These are phyloP conservation scores for Boletus subparvulus DNA, from an alignment of 768 basidiomycete species.

Conservation along the genomic window DNA sequence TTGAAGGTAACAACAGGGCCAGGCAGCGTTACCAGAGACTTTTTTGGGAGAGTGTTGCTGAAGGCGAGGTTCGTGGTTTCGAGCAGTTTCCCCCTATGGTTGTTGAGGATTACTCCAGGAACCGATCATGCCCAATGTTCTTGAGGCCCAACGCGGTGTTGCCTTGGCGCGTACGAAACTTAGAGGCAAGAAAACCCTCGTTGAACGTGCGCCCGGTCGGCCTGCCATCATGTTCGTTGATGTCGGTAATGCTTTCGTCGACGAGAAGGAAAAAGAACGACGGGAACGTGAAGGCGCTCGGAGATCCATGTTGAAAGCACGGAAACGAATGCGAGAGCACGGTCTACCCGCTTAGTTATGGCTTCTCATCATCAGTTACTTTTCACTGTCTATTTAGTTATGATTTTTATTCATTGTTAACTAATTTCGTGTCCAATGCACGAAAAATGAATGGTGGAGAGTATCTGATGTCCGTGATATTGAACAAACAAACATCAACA, in stretches of 20 bases:
- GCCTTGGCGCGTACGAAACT: conserved; percentile 39
- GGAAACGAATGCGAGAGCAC: conserved; percentile 29
- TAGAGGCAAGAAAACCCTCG: conserved; percentile 39
- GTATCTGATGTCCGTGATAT: not conserved
- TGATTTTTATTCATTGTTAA: not conserved
- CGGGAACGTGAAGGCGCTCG: conserved; percentile 52
- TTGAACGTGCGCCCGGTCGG: conserved; percentile 43
- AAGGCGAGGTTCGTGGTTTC: conserved; percentile 54
- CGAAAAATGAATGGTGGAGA: not conserved
- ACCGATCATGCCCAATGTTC: conserved; percentile 55
- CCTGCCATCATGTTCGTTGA: conserved; percentile 68
- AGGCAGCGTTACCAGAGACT: conserved; percentile 66
- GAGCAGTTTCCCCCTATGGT: not conserved
- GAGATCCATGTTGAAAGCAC: conserved; percentile 36
- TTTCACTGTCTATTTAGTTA: not conserved
- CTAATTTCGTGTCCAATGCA: not conserved
- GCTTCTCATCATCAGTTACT: not conserved
- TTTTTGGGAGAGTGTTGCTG: conserved; percentile 79
- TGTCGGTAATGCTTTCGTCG: conserved; percentile 68
- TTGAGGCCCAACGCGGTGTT: conserved; percentile 48
- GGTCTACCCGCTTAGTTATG: conserved; percentile 4
- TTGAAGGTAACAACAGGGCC: conserved; percentile 52
- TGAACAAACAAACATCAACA: conserved; percentile 25
- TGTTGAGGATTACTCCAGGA: conserved; percentile 41
- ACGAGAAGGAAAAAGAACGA: conserved; percentile 50